These are phyloP conservation scores for Hyaloperonospora arabidopsidis DNA, from an alignment of 352 stramenopile species.

Conservation along the genomic window DNA sequence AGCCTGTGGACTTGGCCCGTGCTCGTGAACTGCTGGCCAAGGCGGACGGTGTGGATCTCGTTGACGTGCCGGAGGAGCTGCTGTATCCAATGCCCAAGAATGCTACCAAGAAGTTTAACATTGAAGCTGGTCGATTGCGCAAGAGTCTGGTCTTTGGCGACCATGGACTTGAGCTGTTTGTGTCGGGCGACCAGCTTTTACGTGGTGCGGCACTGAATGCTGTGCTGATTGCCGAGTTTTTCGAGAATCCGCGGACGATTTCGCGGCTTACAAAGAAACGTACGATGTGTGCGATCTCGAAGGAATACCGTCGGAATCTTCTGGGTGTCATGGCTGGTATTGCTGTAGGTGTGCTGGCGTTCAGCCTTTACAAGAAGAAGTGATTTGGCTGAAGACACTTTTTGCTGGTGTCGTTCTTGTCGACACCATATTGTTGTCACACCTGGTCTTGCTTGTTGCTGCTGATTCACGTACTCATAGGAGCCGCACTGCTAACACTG, in stretches of 20 bases:
- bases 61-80: constrained; percentile 79
- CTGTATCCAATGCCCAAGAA: constrained; percentile 97
- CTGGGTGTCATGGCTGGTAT: constrained; percentile 32
- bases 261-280: constrained; percentile 69
- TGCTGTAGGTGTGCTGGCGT: constrained; percentile 30
- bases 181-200: constrained; percentile 95
- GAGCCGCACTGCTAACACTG: constrained; percentile 26
- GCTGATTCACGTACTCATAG: constrained; percentile 28
- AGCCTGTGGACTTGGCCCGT: constrained; percentile 77
- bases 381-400: constrained; percentile 23
- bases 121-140: constrained; percentile 94
- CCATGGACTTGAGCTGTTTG: constrained; percentile 95
- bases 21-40: constrained; percentile 77
- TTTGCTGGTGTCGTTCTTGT: background rate
- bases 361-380: constrained; percentile 45
- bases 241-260: constrained; percentile 53
- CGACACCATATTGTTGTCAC: constrained; percentile 7
- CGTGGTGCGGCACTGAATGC: constrained; percentile 95
- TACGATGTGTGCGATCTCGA: constrained; percentile 25
- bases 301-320: constrained; percentile 23
- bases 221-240: constrained; percentile 93
- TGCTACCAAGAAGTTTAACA: constrained; percentile 95
- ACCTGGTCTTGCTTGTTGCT: constrained; percentile 32
- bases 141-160: constrained; percentile 93
- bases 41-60: constrained; percentile 91